These are phyloP conservation scores for Barnettozyma hawaiiensis DNA, from an alignment of 1,139 yeast species.

Conservation along the genomic window DNA sequence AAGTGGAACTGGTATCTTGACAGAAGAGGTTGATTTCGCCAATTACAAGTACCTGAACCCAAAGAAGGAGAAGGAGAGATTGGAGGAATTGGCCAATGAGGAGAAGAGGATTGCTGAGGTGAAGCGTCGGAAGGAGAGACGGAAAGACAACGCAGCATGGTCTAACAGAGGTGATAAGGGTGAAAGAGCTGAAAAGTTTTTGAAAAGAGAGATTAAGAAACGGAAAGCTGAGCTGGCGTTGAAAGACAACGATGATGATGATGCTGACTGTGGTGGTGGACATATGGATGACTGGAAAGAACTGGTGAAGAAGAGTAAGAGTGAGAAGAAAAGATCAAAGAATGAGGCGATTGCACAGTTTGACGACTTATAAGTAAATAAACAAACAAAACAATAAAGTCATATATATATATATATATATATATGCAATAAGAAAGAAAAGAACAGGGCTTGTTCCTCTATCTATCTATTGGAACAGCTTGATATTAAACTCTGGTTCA, in stretches of 20 bases:
- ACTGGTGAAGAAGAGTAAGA: conserved; percentile 58
- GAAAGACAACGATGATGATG: conserved; percentile 36
- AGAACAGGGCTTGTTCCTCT: too few species aligned
- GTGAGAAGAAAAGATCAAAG: conserved; percentile 38
- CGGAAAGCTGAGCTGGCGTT: conserved; percentile 31
- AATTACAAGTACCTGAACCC: conserved; percentile 57
- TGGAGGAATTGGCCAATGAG: conserved; percentile 43
- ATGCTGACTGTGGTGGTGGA: conserved; percentile 56
- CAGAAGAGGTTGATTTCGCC: conserved; percentile 55
- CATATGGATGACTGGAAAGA: conserved; percentile 84
- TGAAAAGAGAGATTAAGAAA: conserved; percentile 21
- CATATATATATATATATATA: too few species aligned
- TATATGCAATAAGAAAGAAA: not conserved
- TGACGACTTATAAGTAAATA: conserved; percentile 62
- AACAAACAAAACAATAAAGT: not conserved
- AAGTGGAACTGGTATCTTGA: conserved; percentile 58
- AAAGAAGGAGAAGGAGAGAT: conserved; percentile 57
- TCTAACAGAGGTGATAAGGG: conserved; percentile 70
- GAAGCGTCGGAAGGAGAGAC: conserved; percentile 42
- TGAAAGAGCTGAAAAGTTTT: conserved; percentile 54
- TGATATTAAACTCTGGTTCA: conserved; percentile 16
- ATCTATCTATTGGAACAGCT: conserved; percentile 9
- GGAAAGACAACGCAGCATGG: conserved; percentile 72
- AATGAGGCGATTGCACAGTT: conserved; percentile 53
- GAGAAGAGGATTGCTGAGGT: conserved; percentile 40